These are phyloP conservation scores for Fusarium hostae DNA, from an alignment of 2,329 filamentous ascomycete genomes.

Conservation along the genomic window DNA sequence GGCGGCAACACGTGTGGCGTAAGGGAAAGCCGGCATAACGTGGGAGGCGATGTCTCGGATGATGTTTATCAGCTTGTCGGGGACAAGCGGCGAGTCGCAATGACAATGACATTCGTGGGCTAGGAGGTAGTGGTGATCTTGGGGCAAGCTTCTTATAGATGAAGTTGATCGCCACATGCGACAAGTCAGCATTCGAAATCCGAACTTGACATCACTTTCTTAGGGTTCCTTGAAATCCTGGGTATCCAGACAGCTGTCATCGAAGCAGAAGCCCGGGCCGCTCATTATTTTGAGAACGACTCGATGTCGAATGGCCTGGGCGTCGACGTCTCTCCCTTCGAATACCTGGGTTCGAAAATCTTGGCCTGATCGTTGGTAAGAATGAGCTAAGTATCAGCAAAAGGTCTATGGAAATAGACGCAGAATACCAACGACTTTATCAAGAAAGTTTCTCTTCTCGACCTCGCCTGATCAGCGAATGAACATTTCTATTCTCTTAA, in stretches of 20 bases:
- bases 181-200: too few species aligned
- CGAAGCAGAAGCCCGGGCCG: background rate
- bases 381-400: too few species aligned
- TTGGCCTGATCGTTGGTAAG: background rate
- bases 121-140: too few species aligned
- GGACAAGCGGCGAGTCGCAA: background rate
- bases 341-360: rapidly evolving
- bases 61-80: background rate
- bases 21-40: background rate
- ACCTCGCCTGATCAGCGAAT: rapidly evolving
- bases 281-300: background rate
- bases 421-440: background rate
- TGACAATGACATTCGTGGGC: too few species aligned
- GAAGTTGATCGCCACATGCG: too few species aligned
- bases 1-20: background rate
- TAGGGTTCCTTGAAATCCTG: background rate
- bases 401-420: background rate
- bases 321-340: background rate
- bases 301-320: background rate
- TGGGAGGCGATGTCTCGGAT: background rate
- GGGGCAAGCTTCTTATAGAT: too few species aligned
- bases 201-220: too few species aligned
- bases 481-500: too few species aligned
- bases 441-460: background rate
- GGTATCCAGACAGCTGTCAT: background rate